phyloP scores from a whole-genome alignment of 164 flowering plant species.

The Sedum album region DNA sequence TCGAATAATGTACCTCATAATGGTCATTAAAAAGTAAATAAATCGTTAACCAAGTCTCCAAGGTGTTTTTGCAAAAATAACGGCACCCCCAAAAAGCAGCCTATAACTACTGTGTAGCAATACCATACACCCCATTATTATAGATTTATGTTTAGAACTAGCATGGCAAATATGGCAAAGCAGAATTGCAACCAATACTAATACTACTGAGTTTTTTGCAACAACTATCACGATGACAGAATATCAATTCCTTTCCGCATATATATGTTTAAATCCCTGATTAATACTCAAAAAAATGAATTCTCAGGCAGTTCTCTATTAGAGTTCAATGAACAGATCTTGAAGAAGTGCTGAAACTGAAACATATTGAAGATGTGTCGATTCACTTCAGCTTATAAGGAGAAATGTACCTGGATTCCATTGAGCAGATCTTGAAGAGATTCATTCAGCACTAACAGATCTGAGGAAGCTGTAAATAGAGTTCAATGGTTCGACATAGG shows the following conservation, averaged over 20 bases:
- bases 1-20: not conserved
- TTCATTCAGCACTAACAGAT: conserved; percentile 73
- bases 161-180: not conserved
- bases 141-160: too few species aligned
- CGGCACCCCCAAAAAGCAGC: too few species aligned
- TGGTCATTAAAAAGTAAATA: not conserved
- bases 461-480: conserved; percentile 57
- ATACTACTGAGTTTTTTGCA: not conserved
- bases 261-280: too few species aligned
- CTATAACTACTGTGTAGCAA: too few species aligned
- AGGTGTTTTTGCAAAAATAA: too few species aligned
- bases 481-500: not conserved
- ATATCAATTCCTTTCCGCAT: not conserved
- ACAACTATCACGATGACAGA: not conserved
- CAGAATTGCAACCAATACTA: not conserved
- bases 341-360: too few species aligned
- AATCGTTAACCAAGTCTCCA: too few species aligned
- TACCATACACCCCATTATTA: too few species aligned
- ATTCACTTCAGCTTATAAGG: not conserved
- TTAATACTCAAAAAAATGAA: too few species aligned
- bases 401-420: conserved; percentile 74
- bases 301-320: too few species aligned
- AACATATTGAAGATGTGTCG: not conserved
- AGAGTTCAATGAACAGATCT: too few species aligned
- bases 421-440: conserved; percentile 88